Evolutionary conservation across 169 alveolate genomes (phyloP).

Genomic region (Plasmodium fragile): DNA sequence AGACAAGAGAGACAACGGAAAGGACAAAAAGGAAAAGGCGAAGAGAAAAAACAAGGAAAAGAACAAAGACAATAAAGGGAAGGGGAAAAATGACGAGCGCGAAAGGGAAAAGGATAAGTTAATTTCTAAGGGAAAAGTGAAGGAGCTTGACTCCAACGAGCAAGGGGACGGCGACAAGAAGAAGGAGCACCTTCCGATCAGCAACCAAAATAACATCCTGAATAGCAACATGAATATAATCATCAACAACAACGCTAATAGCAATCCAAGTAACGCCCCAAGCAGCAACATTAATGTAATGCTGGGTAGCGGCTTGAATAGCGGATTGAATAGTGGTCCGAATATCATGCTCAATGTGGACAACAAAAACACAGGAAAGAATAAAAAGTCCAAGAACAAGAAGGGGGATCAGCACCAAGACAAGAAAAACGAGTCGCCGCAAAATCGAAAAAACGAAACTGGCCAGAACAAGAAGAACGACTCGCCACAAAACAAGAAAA

Average conservation of each 20-base stretch:
- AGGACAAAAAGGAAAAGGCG: constrained; percentile 15
- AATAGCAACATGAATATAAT: background rate
- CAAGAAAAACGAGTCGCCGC: constrained; percentile 1
- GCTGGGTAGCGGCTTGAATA: background rate
- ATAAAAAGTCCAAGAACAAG: constrained; percentile 13
- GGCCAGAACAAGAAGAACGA: background rate
- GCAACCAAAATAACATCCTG: background rate
- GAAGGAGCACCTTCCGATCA: background rate
- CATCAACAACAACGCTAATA: background rate
- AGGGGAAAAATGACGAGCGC: background rate
- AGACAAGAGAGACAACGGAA: background rate
- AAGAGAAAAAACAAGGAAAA: constrained; percentile 18
- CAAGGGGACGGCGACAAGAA: background rate
- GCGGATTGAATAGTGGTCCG: background rate
- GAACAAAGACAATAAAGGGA: constrained; percentile 34
- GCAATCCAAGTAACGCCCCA: background rate
- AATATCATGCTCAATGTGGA: background rate
- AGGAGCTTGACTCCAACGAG: background rate
- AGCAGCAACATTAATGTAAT: background rate
- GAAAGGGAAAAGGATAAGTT: constrained; percentile 20
- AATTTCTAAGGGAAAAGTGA: background rate
- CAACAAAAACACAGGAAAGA: background rate
- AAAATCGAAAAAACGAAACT: background rate
- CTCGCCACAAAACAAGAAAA: background rate
- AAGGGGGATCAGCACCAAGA: background rate